Base-by-base conservation (phyloP, 345 rosid species). In the Luvunga scandens region DNA sequence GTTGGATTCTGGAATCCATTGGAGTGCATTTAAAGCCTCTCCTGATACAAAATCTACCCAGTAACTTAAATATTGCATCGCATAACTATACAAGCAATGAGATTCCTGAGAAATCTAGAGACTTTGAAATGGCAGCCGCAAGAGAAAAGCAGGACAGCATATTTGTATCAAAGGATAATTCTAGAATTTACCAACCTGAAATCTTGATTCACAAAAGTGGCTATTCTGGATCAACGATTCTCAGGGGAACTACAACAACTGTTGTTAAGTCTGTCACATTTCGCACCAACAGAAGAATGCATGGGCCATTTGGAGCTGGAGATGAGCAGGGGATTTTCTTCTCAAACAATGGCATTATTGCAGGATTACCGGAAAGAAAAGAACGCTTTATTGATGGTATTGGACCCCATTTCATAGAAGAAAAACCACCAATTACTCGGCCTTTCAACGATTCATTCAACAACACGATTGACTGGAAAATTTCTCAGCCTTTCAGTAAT, bases 251-350 rank as follows among this genome's bases (percentile, higher is more conserved):
- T 36, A 90, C 71, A 42, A 95, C 97, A 36, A 90, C 71, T 65
- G 79, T 87, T 22, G 81, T 93, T 6, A 88, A 81, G 83, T 95
- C 98, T 13, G 84, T 93, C 60, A 87, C 98, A 53, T 88, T 93
- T 84, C 85, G 85, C 88, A 90, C 95, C 24, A 95, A 88, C 86
- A 89, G 82, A 81, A 92, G 91, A 68, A 91, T 86, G 84, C 88
- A 91, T 79, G 97, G 94, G 48, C 94, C 98, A 60, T 95, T 76
- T 71, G 98, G 95, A 63, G 98, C 76, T 71, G 95, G 95, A 60
- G 98, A 93, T 66, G 98, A 90, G 79, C 94, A 88, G 67, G 98
- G 97, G 91, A 63, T 81, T 90, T n/a, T 36, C 81, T 91, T 95
- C 13, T 6, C 88, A 1, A 88, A 83, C 85, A 87, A 90, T 81